A percentile compares a stretch with the other conserved stretches of the same genome.
These are phyloP conservation scores for Penicillium riverlandense DNA, from an alignment of 495 filamentous ascomycete genomes.

Conservation along the genomic window DNA sequence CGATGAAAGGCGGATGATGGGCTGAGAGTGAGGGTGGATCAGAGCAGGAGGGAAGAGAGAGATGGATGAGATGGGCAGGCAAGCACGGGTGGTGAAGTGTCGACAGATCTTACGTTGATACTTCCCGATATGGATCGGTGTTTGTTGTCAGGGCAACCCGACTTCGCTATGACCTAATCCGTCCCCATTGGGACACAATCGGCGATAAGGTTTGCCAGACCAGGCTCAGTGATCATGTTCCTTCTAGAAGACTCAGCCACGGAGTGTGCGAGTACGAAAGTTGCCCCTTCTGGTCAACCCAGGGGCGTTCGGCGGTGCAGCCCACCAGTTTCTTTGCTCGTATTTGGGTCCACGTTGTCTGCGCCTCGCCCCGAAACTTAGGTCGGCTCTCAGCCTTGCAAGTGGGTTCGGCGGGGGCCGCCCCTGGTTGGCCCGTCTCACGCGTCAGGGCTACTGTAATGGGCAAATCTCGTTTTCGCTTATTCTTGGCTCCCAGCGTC, in stretches of 20 bases:
- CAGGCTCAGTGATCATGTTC: not conserved
- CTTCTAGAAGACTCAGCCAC: not conserved
- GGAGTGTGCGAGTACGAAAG: not conserved
- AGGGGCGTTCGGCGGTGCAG: too few relatives aligned
- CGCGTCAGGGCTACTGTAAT: not conserved
- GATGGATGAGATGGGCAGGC: too few relatives aligned
- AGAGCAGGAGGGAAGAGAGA: too few relatives aligned
- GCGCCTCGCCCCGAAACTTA: too few relatives aligned
- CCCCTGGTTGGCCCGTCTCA: not conserved
- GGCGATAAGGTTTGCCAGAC: too few relatives aligned
- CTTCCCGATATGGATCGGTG: not conserved
- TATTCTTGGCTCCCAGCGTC: not conserved
- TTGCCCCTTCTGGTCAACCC: not conserved
- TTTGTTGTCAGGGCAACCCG: not conserved
- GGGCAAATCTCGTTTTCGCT: slow-evolving; percentile 19
- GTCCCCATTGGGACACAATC: too few relatives aligned
- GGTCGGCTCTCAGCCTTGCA: not conserved
- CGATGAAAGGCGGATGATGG: too few relatives aligned
- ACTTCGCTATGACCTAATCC: too few relatives aligned
- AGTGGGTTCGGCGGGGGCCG: not conserved
- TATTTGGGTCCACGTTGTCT: not conserved
- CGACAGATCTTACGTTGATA: not conserved
- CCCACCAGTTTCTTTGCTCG: not conserved
- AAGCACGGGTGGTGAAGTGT: not conserved
- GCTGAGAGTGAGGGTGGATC: too few relatives aligned